A percentile compares a stretch with the other conserved stretches of the same genome.
These are phyloP conservation scores for Blastobotrys mokoenaii DNA, from an alignment of 805 yeast genomes.

Conservation along the genomic window DNA sequence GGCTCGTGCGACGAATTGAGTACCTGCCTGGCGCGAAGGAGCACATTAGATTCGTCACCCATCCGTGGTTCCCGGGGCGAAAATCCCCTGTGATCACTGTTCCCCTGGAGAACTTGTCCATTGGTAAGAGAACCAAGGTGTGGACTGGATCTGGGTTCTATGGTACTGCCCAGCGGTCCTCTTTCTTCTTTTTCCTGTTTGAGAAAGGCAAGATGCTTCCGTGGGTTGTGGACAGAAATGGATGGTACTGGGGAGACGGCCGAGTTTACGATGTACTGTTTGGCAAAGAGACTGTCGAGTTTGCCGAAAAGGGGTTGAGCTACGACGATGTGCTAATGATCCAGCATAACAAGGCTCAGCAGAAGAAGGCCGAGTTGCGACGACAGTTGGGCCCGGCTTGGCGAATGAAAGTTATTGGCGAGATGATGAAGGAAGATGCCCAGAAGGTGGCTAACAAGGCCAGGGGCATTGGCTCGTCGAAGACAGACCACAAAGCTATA, in stretches of 20 bases:
- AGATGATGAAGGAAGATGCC: slow-evolving; percentile 37
- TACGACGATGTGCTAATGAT: slow-evolving; percentile 51
- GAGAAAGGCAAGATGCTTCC: slow-evolving; percentile 49
- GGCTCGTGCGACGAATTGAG: slow-evolving; percentile 69
- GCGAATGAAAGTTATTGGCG: slow-evolving; percentile 42
- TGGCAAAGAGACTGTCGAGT: slow-evolving; percentile 69
- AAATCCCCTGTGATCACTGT: slow-evolving; percentile 69
- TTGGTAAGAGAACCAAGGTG: slow-evolving; percentile 56
- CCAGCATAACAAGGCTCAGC: slow-evolving; percentile 38
- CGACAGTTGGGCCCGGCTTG: slow-evolving; percentile 54
- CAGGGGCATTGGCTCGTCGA: slow-evolving; percentile 5
- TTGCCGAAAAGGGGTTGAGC: slow-evolving; percentile 63
- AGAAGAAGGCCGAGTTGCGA: slow-evolving; percentile 42
- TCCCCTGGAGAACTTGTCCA: slow-evolving; percentile 46
- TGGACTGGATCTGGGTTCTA: slow-evolving; percentile 87
- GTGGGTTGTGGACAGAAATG: slow-evolving; percentile 76
- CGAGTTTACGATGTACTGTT: slow-evolving; percentile 74
- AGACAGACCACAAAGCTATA: slow-evolving; percentile 1
- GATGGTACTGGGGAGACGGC: slow-evolving; percentile 92
- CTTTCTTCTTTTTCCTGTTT: slow-evolving; percentile 65
- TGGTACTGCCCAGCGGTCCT: slow-evolving; percentile 67
- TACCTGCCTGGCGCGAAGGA: slow-evolving; percentile 49
- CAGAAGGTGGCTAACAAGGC: slow-evolving; percentile 18
- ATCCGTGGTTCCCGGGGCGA: slow-evolving; percentile 65
- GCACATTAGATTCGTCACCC: slow-evolving; percentile 58